Base-by-base conservation (phyloP, 768 basidiomycete genomes). In the Phylloporus sp. region DNA sequence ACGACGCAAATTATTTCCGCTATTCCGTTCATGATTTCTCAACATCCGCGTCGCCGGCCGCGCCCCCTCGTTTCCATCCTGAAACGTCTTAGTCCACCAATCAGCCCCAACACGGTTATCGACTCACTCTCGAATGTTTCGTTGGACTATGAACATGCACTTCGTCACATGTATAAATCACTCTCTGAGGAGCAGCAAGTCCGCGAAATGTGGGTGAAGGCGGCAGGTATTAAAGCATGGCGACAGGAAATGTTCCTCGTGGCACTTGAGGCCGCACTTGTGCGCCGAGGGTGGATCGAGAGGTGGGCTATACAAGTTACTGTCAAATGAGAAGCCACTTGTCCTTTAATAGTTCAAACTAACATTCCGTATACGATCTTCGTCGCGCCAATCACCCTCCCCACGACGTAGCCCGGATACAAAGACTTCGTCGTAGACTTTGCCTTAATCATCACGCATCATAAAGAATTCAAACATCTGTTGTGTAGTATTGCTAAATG, bases 231-330 rank as follows among this genome's bases (percentile, higher is more conserved):
- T 6, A 56, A 58, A 35, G 68, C 56, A 28, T 78, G 75, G 77
- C 68, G 77, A 43, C 71, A 74, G 52, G 66, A 74, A 42, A 63
- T 71, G 48, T 64, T 80, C n/a, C 56, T 73, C 50, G 44, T 75
- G 24, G 65, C 65, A 23, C 79, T 81, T 67, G 79, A 83, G 56
- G 76, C 73, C 18, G 76, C 69, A 0, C 65, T 82, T 29, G 59
- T 81, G 14, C 60, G 65, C 33, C 69, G 66, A 4, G 71, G 73
- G 14, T 58, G 68, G 52, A 54, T 82, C 42, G 63, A 61, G 53
- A 68, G 76, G 44, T 83, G 80, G 81, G 62, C 68, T 11, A 23
- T 65, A 33, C 56, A 59, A 38, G 52, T 65, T 35, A 49, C 44
- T 33, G 35, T 35, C 5, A 45, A 48, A 45, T 63, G 38, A 59